Evolutionary conservation across 2,329 filamentous ascomycete genomes (phyloP), one percentile per base, ranked within the genome.

Genomic region (Apiospora pterosperma): DNA sequence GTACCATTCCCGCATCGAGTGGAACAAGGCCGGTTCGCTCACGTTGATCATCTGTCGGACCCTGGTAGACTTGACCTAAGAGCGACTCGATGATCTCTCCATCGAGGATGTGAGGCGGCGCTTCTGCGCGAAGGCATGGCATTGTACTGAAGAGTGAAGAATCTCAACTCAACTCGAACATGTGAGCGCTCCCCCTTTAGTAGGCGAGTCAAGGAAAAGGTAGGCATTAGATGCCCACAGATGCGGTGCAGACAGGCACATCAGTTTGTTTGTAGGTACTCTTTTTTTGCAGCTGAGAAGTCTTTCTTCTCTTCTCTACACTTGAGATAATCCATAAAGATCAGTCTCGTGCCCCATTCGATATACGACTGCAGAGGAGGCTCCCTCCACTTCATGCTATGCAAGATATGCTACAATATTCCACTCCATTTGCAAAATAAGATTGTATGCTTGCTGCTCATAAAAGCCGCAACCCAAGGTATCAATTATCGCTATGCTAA

Each of bases 401-500:
- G 19, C 48, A 34, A 42, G 28, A 55, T 55, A 55, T 34, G 28
- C 28, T 55, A 55, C 44, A 34, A 34, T 34, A 55, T 34, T 21
- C 48, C 31, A 55, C 48, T 55, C 28, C 48, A 16, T 21, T 55
- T 55, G 28, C 16, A 55, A 55, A 34, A 55, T 8, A 55, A 34
- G 25, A 55, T 34, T 55, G 28, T 19, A 34, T 55, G 28, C 28
- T 34, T 55, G 48, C 48, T 55, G 48, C 48, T 55, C 14, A 34
- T n/a, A 34, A 34, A 55, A n/a, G 34, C 28, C 25, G 48, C 48
- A 55, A 28, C 28, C 48, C 48, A 19, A 55, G 48, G 48, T 55
- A 55, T 55, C 48, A 55, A 55, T 19, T 55, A 34, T 60, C 58
- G 58, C 58, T 39, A 60, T 60, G 58, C 58, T 60, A 60, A 38